phyloP scores from a whole-genome alignment of 768 basidiomycete species.

The Agaricus blazei region DNA sequence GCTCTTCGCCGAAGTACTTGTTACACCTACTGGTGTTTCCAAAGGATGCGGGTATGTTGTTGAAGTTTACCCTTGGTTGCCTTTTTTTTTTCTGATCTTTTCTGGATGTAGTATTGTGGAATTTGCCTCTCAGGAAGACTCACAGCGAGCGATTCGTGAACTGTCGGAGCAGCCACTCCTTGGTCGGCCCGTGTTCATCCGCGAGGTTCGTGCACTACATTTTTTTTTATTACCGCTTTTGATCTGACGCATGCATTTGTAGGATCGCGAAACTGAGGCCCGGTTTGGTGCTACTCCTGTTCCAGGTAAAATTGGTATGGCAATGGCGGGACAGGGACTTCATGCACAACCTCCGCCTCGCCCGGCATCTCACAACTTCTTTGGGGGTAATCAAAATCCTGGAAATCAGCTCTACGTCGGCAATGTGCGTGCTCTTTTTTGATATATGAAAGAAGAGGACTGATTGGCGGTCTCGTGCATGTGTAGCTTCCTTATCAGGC shows the following conservation, averaged over 20 bases:
- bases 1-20: constrained; percentile 98
- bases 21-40: constrained; percentile 93
- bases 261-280: constrained; percentile 97
- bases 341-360: constrained; percentile 78
- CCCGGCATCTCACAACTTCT: constrained; percentile 75
- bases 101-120: constrained; percentile 78
- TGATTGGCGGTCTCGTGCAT: constrained; percentile 73
- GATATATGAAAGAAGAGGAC: too few species aligned
- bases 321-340: constrained; percentile 89
- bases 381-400: constrained; percentile 56
- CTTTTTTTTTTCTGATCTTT: constrained; percentile 10
- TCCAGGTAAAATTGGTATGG: constrained; percentile 93
- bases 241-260: constrained; percentile 6
- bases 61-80: constrained; percentile 12
- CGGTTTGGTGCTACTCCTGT: constrained; percentile 95
- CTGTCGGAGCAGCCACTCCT: constrained; percentile 87
- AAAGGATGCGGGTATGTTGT: constrained; percentile 94
- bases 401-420: constrained; percentile 92
- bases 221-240: background rate
- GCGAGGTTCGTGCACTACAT: constrained; percentile 60
- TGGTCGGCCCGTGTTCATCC: constrained; percentile 92
- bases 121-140: constrained; percentile 84
- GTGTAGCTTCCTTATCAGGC: constrained; percentile 87
- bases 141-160: constrained; percentile 85
- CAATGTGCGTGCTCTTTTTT: constrained; percentile 50